Evolutionary conservation across 176 grass and related monocot genomes (phyloP).

Genomic region (Themeda triandra): DNA sequence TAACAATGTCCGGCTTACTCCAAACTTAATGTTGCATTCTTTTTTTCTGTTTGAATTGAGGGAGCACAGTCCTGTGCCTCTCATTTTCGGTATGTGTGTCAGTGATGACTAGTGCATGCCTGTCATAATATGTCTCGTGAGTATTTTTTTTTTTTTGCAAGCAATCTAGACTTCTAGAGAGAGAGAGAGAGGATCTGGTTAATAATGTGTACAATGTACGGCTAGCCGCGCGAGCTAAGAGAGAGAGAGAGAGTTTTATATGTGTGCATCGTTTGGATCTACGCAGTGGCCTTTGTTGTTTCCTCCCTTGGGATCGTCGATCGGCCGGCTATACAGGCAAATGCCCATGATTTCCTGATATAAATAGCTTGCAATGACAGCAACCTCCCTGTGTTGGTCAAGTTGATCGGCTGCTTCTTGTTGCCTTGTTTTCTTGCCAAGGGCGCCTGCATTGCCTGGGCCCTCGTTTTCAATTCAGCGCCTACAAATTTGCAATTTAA

Average conservation of each 20-base stretch:
- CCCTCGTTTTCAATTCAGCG: slow-evolving; percentile 36
- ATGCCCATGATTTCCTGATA: slow-evolving; percentile 30
- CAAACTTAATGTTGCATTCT: too few species aligned
- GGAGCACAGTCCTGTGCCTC: neutral
- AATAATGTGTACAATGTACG: neutral
- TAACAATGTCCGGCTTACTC: too few species aligned
- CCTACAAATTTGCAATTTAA: slow-evolving; percentile 5
- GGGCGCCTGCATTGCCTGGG: neutral
- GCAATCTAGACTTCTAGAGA: neutral
- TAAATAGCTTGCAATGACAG: slow-evolving; percentile 39
- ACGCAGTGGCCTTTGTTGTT: slow-evolving; percentile 32
- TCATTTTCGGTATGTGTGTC: slow-evolving; percentile 33
- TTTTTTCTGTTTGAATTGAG: neutral
- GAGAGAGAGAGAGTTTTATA: too few species aligned
- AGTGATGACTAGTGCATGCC: slow-evolving; percentile 20
- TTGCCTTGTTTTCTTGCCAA: slow-evolving; percentile 65
- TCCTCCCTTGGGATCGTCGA: slow-evolving; percentile 36
- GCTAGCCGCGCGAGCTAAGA: neutral
- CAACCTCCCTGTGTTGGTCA: slow-evolving; percentile 22
- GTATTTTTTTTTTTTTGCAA: too few species aligned
- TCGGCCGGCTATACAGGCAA: slow-evolving; percentile 29
- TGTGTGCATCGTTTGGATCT: slow-evolving; percentile 34
- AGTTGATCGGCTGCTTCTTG: slow-evolving; percentile 47
- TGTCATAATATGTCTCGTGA: too few species aligned
- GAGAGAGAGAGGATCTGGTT: neutral